A percentile compares a stretch with the other conserved stretches of the same genome.
phyloP scores from a whole-genome alignment of 1,284 basidiomycete genomes.

The Singerocomus inundabilis region DNA sequence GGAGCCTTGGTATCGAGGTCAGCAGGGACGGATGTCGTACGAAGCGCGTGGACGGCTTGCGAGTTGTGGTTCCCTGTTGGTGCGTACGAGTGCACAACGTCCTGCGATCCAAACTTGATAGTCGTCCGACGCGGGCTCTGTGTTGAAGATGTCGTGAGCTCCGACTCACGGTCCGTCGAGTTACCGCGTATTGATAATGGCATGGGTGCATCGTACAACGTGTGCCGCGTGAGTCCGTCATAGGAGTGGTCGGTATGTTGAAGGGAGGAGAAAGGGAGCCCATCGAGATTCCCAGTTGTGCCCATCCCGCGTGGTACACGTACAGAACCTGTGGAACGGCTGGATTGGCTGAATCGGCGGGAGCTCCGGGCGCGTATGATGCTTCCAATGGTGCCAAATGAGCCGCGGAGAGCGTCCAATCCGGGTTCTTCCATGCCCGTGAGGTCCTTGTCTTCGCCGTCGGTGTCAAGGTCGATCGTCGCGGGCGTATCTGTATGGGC shows the following conservation, averaged over 20 bases:
- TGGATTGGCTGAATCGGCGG: constrained; percentile 60
- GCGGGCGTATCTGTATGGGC: constrained; percentile 52
- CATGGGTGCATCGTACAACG: constrained; percentile 78
- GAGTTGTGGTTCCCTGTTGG: constrained; percentile 42
- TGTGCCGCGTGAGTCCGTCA: constrained; percentile 63
- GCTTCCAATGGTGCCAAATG: constrained; percentile 84
- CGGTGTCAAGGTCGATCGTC: constrained; percentile 23
- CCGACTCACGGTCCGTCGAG: constrained; percentile 28
- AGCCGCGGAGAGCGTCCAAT: constrained; percentile 86
- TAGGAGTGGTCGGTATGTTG: constrained; percentile 32
- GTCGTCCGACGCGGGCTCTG: constrained; percentile 51
- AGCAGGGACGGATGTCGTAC: constrained; percentile 21
- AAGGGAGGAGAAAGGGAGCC: constrained; percentile 21
- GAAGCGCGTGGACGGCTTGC: constrained; percentile 51
- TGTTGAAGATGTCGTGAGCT: constrained; percentile 26
- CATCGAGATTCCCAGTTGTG: constrained; percentile 30
- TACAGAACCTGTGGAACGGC: constrained; percentile 36
- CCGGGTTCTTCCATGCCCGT: constrained; percentile 72
- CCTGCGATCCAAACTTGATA: constrained; percentile 73
- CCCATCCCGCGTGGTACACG: constrained; percentile 23
- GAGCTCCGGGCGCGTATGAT: constrained; percentile 82
- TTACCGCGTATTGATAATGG: constrained; percentile 30
- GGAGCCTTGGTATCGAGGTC: constrained; percentile 23
- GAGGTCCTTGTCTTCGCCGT: constrained; percentile 51
- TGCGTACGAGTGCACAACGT: constrained; percentile 72